A percentile compares a stretch with the other conserved stretches of the same genome.
Conservation (phyloP, 768 basidiomycete species). For the Lactifluus rugatus region DNA sequence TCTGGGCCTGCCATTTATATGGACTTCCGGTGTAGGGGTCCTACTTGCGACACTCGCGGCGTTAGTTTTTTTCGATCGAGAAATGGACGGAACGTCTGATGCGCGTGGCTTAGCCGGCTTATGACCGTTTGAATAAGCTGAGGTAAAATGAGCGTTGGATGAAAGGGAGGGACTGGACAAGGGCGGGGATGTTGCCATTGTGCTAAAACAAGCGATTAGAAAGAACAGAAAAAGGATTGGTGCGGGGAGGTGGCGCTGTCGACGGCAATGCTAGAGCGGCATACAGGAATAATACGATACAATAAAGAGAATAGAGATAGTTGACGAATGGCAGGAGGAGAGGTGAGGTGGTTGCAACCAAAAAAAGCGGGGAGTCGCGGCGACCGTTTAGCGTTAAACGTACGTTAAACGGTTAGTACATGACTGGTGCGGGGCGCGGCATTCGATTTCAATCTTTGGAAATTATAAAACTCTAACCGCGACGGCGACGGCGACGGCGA, state of each 20-base stretch:
- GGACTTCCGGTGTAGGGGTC: slow-evolving; percentile 22
- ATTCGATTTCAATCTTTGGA: background rate
- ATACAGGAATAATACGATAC: background rate
- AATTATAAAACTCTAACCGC: background rate
- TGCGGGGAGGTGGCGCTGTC: background rate
- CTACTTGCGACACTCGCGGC: background rate
- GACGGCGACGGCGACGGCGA: too few species aligned
- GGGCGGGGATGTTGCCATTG: slow-evolving; percentile 13
- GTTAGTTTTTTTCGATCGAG: slow-evolving; percentile 2
- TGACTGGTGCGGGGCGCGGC: background rate
- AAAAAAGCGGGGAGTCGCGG: background rate
- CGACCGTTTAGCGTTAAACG: background rate
- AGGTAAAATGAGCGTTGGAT: slow-evolving; percentile 18
- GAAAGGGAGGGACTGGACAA: slow-evolving; percentile 17
- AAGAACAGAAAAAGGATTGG: background rate
- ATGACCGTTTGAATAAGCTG: slow-evolving; percentile 5
- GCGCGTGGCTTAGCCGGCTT: background rate
- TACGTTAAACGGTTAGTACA: background rate
- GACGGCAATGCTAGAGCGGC: background rate
- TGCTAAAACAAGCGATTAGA: slow-evolving; percentile 3
- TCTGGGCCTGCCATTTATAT: slow-evolving; percentile 23
- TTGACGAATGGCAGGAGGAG: background rate
- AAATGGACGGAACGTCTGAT: slow-evolving; percentile 1
- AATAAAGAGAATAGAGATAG: background rate
- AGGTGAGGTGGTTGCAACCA: background rate